Evolutionary conservation across 2,329 filamentous ascomycete genomes (phyloP).

Genomic region (Ophiocordyceps camponoti-leonardi): DNA sequence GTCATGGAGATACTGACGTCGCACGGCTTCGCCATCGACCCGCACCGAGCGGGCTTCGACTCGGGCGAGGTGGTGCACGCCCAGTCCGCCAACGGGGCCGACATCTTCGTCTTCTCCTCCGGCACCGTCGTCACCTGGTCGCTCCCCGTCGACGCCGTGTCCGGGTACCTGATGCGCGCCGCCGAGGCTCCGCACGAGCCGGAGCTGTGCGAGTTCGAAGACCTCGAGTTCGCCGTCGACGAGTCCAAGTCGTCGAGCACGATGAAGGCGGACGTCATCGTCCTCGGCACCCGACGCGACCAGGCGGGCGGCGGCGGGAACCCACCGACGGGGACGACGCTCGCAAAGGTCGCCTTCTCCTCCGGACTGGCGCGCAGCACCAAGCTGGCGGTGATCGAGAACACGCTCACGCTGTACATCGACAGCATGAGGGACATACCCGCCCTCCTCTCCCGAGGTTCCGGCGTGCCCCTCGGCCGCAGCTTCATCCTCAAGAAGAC

Average conservation of each 20-base stretch:
- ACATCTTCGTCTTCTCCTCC: constrained; percentile 91
- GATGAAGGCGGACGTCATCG: constrained; percentile 76
- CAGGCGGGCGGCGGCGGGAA: constrained; percentile 18
- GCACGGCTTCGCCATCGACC: constrained; percentile 45
- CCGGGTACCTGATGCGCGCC: constrained; percentile 55
- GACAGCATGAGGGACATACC: constrained; percentile 73
- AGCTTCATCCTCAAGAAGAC: constrained; percentile 84
- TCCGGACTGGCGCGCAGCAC: constrained; percentile 84
- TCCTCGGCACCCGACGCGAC: constrained; percentile 60
- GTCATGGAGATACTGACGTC: constrained; percentile 38
- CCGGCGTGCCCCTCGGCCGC: constrained; percentile 28
- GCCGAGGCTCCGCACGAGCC: constrained; percentile 57
- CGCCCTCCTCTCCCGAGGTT: constrained; percentile 52
- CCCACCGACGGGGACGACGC: constrained; percentile 37
- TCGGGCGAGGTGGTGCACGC: constrained; percentile 46
- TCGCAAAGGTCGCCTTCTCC: constrained; percentile 93
- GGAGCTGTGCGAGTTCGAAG: constrained; percentile 62
- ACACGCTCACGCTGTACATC: constrained; percentile 67
- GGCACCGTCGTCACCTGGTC: constrained; percentile 91
- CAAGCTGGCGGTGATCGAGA: constrained; percentile 84
- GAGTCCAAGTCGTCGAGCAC: constrained; percentile 52
- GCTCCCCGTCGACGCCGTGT: constrained; percentile 59
- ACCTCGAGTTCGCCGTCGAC: constrained; percentile 76
- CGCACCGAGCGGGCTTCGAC: constrained; percentile 43
- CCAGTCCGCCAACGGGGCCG: constrained; percentile 47